phyloP scores from a whole-genome alignment of 805 yeast genomes.

The Saccharomycopsis sp. region DNA sequence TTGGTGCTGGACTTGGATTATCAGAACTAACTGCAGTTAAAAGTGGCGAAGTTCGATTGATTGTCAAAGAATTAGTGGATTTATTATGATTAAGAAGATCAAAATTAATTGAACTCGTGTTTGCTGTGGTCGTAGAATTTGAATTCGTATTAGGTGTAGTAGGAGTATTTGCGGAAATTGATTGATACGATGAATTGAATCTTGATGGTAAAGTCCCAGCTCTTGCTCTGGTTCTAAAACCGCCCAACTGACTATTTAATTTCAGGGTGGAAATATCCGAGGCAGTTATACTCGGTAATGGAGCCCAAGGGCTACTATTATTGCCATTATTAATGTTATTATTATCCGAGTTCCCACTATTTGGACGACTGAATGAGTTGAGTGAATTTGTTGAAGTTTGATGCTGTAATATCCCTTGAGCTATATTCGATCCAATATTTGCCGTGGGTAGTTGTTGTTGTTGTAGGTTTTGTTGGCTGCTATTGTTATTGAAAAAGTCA shows the following conservation, averaged over 20 bases:
- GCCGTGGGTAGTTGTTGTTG: too few relatives aligned
- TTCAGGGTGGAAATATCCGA: background rate
- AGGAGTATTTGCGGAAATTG: conserved; percentile 22
- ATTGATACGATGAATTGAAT: conserved; percentile 28
- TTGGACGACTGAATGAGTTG: background rate
- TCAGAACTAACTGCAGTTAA: background rate
- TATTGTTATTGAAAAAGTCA: too few relatives aligned
- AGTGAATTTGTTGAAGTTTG: conserved; percentile 8
- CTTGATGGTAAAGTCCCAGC: conserved; percentile 77
- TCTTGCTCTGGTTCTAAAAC: conserved; percentile 51
- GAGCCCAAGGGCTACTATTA: background rate
- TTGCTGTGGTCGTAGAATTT: too few relatives aligned
- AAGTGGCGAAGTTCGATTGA: conserved; percentile 21
- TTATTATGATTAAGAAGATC: conserved; percentile 5
- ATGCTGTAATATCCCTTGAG: conserved; percentile 4
- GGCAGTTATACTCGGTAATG: background rate
- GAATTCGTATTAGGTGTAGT: too few relatives aligned
- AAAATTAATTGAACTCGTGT: conserved; percentile 25
- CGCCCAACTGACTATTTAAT: conserved; percentile 30
- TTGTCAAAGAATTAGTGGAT: conserved; percentile 21
- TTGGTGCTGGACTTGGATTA: conserved; percentile 1
- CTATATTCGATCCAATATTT: too few relatives aligned
- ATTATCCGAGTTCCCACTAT: conserved; percentile 1
- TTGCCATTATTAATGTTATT: background rate
- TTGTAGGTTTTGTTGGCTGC: too few relatives aligned